A percentile compares a stretch with the other conserved stretches of the same genome.
Conservation (phyloP, 1,284 basidiomycete genomes). For the Pascua sp. region DNA sequence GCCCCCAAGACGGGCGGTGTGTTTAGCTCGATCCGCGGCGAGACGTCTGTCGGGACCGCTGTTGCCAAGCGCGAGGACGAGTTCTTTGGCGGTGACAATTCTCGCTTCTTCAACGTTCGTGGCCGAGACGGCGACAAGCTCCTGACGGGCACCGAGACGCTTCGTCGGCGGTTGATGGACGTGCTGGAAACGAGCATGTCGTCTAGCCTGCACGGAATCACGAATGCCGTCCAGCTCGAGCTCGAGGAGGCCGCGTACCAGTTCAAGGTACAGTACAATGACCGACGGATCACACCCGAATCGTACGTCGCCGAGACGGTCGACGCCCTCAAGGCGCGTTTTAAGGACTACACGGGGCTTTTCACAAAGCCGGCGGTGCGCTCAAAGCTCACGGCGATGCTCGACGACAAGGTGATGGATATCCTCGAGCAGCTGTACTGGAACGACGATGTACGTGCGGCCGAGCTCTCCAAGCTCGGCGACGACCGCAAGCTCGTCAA, state of each 20-base stretch:
- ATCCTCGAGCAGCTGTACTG: constrained; percentile 96
- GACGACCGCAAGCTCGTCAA: constrained; percentile 62
- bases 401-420: constrained; percentile 96
- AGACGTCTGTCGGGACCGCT: constrained; percentile 53
- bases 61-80: constrained; percentile 70
- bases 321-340: constrained; percentile 84
- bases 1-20: constrained; percentile 50
- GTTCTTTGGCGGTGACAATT: constrained; percentile 69
- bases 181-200: constrained; percentile 98
- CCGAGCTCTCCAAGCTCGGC: constrained; percentile 70
- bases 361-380: constrained; percentile 90
- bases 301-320: constrained; percentile 97
- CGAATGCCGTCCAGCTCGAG: constrained; percentile 93
- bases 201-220: constrained; percentile 87
- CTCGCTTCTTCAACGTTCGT: constrained; percentile 57
- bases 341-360: constrained; percentile 78
- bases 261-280: constrained; percentile 97
- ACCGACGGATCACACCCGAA: constrained; percentile 88
- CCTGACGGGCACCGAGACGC: constrained; percentile 85
- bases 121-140: constrained; percentile 49
- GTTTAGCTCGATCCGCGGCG: constrained; percentile 44
- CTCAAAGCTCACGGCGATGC: constrained; percentile 78
- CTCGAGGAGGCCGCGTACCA: constrained; percentile 95
- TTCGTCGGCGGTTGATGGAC: constrained; percentile 86
- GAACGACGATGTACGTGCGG: constrained; percentile 72